Evolutionary conservation across 768 basidiomycete species (phyloP).

Genomic region (Lactifluus echinatus): DNA sequence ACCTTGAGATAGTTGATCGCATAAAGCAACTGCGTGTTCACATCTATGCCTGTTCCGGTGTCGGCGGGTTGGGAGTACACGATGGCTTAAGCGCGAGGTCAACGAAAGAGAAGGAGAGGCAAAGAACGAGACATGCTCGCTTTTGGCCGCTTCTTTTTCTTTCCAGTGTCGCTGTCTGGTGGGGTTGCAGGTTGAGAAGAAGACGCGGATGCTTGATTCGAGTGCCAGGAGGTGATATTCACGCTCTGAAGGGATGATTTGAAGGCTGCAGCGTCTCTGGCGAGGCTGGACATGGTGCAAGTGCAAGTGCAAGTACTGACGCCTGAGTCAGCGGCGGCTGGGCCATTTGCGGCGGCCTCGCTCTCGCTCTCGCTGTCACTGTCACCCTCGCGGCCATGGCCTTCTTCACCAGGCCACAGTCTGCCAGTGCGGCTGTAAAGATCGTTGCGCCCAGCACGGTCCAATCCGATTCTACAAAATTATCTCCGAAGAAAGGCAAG

Average conservation of each 20-base stretch:
- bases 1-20: slow-evolving; percentile 79
- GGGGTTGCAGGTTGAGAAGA: slow-evolving; percentile 34
- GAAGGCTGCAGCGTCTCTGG: slow-evolving; percentile 65
- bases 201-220: slow-evolving; percentile 29
- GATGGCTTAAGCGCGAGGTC: slow-evolving; percentile 39
- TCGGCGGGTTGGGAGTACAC: slow-evolving; percentile 87
- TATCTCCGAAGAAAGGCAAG: slow-evolving; percentile 40
- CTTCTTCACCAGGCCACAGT: slow-evolving; percentile 59
- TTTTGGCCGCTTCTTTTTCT: slow-evolving; percentile 54
- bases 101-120: slow-evolving; percentile 18
- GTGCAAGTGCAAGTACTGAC: slow-evolving; percentile 10
- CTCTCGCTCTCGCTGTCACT: neutral
- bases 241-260: slow-evolving; percentile 55
- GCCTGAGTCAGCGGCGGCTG: neutral
- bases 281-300: slow-evolving; percentile 55
- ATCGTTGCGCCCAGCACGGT: slow-evolving; percentile 55
- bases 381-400: slow-evolving; percentile 39
- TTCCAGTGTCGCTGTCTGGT: slow-evolving; percentile 15
- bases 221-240: slow-evolving; percentile 71
- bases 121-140: slow-evolving; percentile 39
- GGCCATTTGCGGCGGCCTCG: neutral
- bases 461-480: slow-evolving; percentile 35
- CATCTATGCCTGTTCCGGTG: slow-evolving; percentile 69
- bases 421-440: slow-evolving; percentile 52
- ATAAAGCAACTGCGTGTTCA: slow-evolving; percentile 83